Conservation (phyloP, 352 stramenopile species). For the Thalassiosira ordinaria region DNA sequence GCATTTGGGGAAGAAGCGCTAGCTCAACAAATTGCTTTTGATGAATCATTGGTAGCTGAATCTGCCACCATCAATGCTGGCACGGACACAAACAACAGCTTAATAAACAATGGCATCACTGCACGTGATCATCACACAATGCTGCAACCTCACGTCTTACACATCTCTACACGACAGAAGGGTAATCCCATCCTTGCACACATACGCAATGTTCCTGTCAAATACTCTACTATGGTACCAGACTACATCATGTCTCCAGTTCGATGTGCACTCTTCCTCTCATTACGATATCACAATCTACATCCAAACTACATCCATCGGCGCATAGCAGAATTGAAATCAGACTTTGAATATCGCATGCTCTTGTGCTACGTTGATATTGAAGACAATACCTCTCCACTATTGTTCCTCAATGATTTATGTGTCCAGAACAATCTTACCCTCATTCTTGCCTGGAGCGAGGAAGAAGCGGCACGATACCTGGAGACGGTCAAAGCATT, state of each 20-base stretch:
- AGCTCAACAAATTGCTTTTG: conserved; percentile 52
- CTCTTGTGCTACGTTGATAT: conserved; percentile 95
- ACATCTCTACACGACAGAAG: conserved; percentile 88
- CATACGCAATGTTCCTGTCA: conserved; percentile 92
- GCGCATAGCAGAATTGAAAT: conserved; percentile 90
- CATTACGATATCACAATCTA: conserved; percentile 77
- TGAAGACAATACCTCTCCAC: conserved; percentile 91
- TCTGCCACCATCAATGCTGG: neutral
- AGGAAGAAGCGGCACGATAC: conserved; percentile 93
- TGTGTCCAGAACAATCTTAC: conserved; percentile 91
- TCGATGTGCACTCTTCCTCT: conserved; percentile 89
- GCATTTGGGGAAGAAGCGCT: conserved; percentile 28
- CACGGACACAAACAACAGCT: conserved; percentile 24
- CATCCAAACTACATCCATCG: conserved; percentile 90
- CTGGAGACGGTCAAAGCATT: conserved; percentile 96
- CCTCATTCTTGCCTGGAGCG: conserved; percentile 92
- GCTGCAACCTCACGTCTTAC: conserved; percentile 73
- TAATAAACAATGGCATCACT: conserved; percentile 15
- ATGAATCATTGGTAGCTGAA: conserved; percentile 37
- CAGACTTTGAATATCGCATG: conserved; percentile 90
- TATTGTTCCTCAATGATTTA: conserved; percentile 93
- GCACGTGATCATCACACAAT: conserved; percentile 43
- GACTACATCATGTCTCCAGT: conserved; percentile 94
- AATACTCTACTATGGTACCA: conserved; percentile 91
- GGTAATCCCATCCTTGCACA: conserved; percentile 93